Evolutionary conservation across 441 rosid genomes (phyloP).

Genomic region (Adansonia madagascariensis): DNA sequence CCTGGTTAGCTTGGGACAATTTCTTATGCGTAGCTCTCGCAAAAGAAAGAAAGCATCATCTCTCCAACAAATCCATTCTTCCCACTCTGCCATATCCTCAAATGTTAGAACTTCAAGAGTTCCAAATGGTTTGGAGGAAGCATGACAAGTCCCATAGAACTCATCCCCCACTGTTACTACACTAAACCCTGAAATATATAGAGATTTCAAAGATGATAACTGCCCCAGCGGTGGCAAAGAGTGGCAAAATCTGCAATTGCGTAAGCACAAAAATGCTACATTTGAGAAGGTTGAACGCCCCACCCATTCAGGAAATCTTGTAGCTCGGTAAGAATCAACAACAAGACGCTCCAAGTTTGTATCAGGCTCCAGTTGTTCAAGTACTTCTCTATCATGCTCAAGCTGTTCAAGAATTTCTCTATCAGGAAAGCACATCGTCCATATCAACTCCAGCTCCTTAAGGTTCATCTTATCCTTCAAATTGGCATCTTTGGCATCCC

Average conservation of each 20-base stretch:
- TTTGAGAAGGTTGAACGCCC: neutral
- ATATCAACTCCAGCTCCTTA: neutral
- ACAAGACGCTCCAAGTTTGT: neutral
- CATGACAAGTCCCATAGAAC: neutral
- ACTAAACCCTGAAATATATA: neutral
- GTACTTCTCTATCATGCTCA: neutral
- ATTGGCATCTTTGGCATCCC: no score
- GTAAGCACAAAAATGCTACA: neutral
- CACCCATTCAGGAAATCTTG: neutral
- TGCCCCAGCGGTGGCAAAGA: constrained; percentile 26
- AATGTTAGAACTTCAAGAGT: neutral
- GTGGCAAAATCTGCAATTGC: neutral
- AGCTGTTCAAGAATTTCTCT: no score
- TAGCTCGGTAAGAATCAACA: no score
- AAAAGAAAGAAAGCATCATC: neutral
- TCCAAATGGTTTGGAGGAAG: neutral
- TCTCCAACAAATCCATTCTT: neutral
- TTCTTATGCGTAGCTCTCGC: neutral
- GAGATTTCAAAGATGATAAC: constrained; percentile 25
- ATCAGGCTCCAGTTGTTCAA: neutral
- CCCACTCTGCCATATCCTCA: neutral
- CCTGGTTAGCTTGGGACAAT: neutral
- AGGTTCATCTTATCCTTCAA: neutral
- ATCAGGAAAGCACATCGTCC: neutral
- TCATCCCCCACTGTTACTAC: neutral